Evolutionary conservation across 179 eudicot species (phyloP), one percentile per base, ranked within the genome.

Genomic region (Camellia oleifera): DNA sequence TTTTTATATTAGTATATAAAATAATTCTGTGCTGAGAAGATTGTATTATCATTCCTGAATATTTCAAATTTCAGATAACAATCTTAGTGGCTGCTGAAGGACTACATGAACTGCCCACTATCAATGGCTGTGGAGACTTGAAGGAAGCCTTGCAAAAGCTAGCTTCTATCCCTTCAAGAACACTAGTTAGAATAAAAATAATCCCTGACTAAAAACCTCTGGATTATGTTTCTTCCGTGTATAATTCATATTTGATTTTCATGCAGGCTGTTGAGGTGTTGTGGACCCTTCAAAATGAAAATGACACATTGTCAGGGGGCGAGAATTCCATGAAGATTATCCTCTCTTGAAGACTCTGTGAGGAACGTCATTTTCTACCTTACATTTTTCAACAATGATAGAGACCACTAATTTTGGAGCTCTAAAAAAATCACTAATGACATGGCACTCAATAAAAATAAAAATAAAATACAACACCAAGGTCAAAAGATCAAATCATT

Each of bases 51-150:
- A 23, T 58, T 72, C 12, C 17, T 7, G 53, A 71, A 57, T 14
- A 32, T 5, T 3, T 74, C 66, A 8, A 18, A 40, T 78, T 82
- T 75, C 87, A 89, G 99, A 87, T 95, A 77, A 92, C 98, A 48
- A 83, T 95, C 78, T 84, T 95, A 88, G 97, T 94, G 84, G 99
- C 99, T 85, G 98, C 97, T 18, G 90, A 88, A 85, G 98, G 97
- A 76, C 88, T 84, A 46, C 84, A 84, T 83, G 92, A 95, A 77
- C 77, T 95, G 85, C 95, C 99, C 42, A 70, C 92, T 69, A 88
- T 94, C 77, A 90, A 88, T 46, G 83, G 87, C 66, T 92, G 95
- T 70, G 79, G 71, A 69, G 94, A 92, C 80, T 79, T 95, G 91
- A 94, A 94, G 80, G 93, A 90, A 73, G 97, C 97, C 45, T 77